Percentiles rank a stretch among this genome's conserved stretches.
Conservation (phyloP, 805 yeast species). For the Kodamaea lidongshanica region DNA sequence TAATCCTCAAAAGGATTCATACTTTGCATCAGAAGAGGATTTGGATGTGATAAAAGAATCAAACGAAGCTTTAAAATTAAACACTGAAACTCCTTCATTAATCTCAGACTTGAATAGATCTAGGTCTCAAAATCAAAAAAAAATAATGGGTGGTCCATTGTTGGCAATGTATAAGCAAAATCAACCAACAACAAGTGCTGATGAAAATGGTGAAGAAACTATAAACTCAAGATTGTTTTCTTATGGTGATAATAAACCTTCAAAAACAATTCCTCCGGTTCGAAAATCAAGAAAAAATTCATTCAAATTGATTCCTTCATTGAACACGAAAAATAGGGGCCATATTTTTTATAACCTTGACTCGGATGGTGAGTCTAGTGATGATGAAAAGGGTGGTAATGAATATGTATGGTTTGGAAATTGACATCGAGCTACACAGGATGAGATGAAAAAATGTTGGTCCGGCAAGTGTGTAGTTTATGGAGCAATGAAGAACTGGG, state of each 20-base stretch:
- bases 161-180: constrained; percentile 15
- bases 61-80: constrained; percentile 9
- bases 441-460: constrained; percentile 3
- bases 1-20: constrained; percentile 20
- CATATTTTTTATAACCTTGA: constrained; percentile 29
- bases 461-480: background rate
- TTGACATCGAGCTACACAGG: too few relatives aligned
- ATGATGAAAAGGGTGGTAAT: constrained; percentile 11
- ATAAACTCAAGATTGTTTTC: constrained; percentile 14
- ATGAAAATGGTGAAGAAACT: constrained; percentile 8
- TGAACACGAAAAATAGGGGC: constrained; percentile 10
- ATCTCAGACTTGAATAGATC: constrained; percentile 17
- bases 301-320: constrained; percentile 27
- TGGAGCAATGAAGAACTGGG: too few relatives aligned
- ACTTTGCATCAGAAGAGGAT: constrained; percentile 22
- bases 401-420: constrained; percentile 38
- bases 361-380: constrained; percentile 14
- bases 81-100: constrained; percentile 5
- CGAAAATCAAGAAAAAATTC: constrained; percentile 22
- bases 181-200: constrained; percentile 14
- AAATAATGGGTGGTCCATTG: constrained; percentile 11
- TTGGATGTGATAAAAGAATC: constrained; percentile 19
- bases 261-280: constrained; percentile 4
- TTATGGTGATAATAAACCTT: constrained; percentile 7
- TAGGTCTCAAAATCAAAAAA: constrained; percentile 19